phyloP scores from a whole-genome alignment of 2,329 filamentous ascomycete genomes.

The Monilinia aucupariae region DNA sequence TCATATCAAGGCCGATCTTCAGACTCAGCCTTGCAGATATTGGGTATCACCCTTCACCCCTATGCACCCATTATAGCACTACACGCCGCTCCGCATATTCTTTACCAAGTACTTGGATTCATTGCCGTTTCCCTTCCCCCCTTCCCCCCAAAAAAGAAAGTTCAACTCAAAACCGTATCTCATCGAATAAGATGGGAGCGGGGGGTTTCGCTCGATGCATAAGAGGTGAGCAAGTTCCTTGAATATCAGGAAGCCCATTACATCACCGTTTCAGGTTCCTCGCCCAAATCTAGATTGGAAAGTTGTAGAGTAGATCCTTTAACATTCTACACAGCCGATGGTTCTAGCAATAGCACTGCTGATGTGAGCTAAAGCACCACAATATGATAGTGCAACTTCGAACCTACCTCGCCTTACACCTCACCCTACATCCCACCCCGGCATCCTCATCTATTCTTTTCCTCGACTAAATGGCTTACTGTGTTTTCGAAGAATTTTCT shows the following conservation, averaged over 20 bases:
- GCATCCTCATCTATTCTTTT: not conserved
- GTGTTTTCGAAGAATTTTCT: not conserved
- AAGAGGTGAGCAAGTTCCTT: not conserved
- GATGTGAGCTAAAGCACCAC: not conserved
- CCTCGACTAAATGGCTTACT: not conserved
- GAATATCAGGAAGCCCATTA: not conserved
- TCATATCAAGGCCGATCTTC: not conserved
- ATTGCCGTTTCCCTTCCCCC: not conserved
- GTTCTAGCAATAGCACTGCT: constrained; percentile 5
- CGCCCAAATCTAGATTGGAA: not conserved
- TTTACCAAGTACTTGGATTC: not conserved
- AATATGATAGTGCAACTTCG: not conserved
- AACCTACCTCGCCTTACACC: not conserved
- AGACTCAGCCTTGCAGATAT: constrained; percentile 6
- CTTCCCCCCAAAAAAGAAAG: not conserved
- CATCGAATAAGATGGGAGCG: not conserved
- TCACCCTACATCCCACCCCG: not conserved
- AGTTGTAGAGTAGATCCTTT: not conserved
- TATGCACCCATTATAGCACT: not conserved
- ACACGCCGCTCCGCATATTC: not conserved
- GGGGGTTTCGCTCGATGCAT: not conserved
- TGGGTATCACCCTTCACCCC: not conserved
- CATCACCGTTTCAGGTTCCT: not conserved
- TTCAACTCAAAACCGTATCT: not conserved
- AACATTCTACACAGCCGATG: not conserved